These are phyloP conservation scores for Termitomyces sp. DNA, from an alignment of 768 basidiomycete genomes.

Conservation along the genomic window DNA sequence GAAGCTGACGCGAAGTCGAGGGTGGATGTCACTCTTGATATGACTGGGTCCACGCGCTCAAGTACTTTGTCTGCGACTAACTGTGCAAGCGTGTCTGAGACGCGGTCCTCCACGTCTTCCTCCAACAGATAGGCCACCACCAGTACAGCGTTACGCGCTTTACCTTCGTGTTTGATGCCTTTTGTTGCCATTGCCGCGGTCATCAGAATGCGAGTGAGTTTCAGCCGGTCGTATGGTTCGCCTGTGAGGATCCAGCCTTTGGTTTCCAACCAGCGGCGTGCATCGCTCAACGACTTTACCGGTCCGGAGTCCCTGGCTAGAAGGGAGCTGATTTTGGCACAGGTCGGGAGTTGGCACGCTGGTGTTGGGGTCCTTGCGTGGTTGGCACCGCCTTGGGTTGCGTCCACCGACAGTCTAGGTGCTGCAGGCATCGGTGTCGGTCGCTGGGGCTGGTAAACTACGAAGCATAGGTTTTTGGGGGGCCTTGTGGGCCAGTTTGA, in stretches of 20 bases:
- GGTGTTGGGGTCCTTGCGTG: background rate
- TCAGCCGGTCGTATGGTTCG: background rate
- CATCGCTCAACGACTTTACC: background rate
- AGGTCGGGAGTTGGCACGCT: no score
- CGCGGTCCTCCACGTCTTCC: background rate
- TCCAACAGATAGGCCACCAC: background rate
- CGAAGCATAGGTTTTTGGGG: no score
- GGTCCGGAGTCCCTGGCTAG: background rate
- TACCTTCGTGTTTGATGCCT: background rate
- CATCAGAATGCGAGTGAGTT: background rate
- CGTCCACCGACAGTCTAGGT: background rate
- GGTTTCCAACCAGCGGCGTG: background rate
- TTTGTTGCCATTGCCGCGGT: background rate
- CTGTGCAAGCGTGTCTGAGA: background rate
- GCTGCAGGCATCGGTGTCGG: background rate
- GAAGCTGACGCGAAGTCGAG: background rate
- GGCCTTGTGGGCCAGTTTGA: no score
- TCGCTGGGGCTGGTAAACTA: no score
- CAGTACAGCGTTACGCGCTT: background rate
- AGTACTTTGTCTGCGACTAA: background rate
- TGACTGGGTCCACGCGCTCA: background rate
- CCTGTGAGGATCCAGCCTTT: background rate
- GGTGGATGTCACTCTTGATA: background rate
- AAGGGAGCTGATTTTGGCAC: background rate
- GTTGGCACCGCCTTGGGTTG: background rate